Evolutionary conservation across 2,329 filamentous ascomycete species (phyloP).

Genomic region (Xylariaceae sp.): DNA sequence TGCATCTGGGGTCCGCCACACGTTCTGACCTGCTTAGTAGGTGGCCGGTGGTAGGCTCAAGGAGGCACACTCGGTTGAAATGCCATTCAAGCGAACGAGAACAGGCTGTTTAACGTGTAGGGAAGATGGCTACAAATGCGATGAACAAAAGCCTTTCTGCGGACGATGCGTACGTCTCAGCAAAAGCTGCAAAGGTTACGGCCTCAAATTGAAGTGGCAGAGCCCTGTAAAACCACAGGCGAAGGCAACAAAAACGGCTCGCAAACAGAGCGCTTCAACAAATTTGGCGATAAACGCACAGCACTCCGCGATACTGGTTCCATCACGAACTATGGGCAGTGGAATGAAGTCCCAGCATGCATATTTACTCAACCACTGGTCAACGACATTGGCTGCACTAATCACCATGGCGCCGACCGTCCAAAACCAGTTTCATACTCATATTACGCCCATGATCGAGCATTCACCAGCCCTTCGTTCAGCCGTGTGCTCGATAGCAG

Average conservation of each 20-base stretch:
- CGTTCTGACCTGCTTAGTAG: too few species aligned
- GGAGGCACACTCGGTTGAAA: background rate
- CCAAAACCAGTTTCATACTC: constrained; percentile 39
- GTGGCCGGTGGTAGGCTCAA: background rate
- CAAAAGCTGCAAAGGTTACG: constrained; percentile 42
- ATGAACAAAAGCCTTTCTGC: constrained; percentile 41
- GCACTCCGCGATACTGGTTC: background rate
- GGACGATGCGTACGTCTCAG: constrained; percentile 39
- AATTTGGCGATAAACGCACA: constrained; percentile 1
- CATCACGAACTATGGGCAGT: constrained; percentile 17
- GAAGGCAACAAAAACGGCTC: constrained; percentile 12
- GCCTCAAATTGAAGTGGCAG: constrained; percentile 40
- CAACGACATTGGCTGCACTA: constrained; percentile 33
- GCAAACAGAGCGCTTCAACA: constrained; percentile 6
- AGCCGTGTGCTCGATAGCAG: constrained; percentile 41
- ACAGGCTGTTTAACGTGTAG: constrained; percentile 40
- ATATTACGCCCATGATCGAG: constrained; percentile 41
- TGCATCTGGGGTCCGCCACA: too few species aligned
- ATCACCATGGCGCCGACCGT: constrained; percentile 38
- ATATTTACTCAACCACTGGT: constrained; percentile 42
- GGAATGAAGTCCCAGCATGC: constrained; percentile 16
- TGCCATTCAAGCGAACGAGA: constrained; percentile 36
- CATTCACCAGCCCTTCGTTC: constrained; percentile 37
- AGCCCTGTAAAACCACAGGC: constrained; percentile 17
- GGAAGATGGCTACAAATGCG: constrained; percentile 44